Percentiles rank a stretch among this genome's conserved stretches.
phyloP scores from a whole-genome alignment of 2,329 filamentous ascomycete species.

The Verticillium dahliae region DNA sequence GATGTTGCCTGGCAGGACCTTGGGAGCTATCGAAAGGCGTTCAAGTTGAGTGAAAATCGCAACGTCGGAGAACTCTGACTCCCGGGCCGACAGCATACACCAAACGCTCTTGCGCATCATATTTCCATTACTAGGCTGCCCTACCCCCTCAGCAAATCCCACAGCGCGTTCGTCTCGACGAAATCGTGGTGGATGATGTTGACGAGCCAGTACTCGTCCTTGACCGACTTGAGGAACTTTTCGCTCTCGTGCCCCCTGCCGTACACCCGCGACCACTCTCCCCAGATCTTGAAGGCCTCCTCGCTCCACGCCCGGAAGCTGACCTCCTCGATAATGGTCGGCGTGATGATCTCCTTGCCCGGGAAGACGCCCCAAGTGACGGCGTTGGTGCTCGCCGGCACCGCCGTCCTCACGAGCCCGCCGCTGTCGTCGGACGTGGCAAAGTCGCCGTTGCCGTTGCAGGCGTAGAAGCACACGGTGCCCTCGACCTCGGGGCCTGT shows the following conservation, averaged over 20 bases:
- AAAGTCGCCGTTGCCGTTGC: conserved; percentile 73
- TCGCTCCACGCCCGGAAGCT: conserved; percentile 92
- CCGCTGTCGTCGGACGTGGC: conserved; percentile 56
- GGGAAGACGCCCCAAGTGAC: conserved; percentile 97
- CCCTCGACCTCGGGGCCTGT: conserved; percentile 51
- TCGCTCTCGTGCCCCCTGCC: conserved; percentile 65
- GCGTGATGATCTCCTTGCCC: conserved; percentile 91
- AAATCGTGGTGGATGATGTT: conserved; percentile 84
- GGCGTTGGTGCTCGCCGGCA: conserved; percentile 66
- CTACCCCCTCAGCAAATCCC: conserved; percentile 54
- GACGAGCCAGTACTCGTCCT: conserved; percentile 76
- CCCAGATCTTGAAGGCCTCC: conserved; percentile 93
- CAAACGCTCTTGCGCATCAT: no score
- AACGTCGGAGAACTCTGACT: no score
- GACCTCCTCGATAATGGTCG: conserved; percentile 93
- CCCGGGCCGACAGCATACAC: no score
- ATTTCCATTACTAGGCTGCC: no score
- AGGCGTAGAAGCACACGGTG: conserved; percentile 78
- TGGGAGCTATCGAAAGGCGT: no score
- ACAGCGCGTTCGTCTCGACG: conserved; percentile 63
- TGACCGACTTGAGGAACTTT: conserved; percentile 60
- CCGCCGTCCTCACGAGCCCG: conserved; percentile 21
- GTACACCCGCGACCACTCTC: conserved; percentile 88
- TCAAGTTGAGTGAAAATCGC: no score
- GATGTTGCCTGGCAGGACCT: no score